Percentiles rank a stretch among this genome's conserved stretches.
phyloP scores from a whole-genome alignment of 805 yeast genomes.

The Yamadazyma kitorensis region DNA sequence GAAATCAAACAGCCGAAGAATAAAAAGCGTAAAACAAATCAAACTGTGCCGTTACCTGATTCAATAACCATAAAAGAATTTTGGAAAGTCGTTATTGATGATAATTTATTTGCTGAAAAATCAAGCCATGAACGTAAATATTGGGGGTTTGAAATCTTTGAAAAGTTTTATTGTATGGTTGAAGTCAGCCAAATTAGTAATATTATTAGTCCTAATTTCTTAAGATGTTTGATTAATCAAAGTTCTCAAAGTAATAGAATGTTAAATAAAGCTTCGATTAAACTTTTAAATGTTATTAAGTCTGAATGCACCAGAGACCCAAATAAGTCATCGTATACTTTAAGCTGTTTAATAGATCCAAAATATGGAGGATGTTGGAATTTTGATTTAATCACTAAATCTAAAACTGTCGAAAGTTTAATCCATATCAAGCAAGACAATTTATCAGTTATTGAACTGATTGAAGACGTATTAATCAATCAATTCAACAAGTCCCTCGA shows the following conservation, averaged over 20 bases:
- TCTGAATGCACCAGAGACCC: conserved; percentile 36
- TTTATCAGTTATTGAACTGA: conserved; percentile 16
- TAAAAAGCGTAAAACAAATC: conserved; percentile 20
- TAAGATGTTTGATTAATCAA: conserved; percentile 76
- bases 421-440: conserved; percentile 23
- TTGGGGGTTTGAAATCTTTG: conserved; percentile 79
- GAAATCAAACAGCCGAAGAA: conserved; percentile 20
- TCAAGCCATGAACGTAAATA: conserved; percentile 84
- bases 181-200: conserved; percentile 16
- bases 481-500: conserved; percentile 25
- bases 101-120: conserved; percentile 68
- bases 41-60: conserved; percentile 15
- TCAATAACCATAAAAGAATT: conserved; percentile 52
- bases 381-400: conserved; percentile 74
- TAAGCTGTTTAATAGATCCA: conserved; percentile 26
- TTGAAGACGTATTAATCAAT: conserved; percentile 21
- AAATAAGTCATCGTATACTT: conserved; percentile 32
- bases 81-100: conserved; percentile 80
- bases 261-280: conserved; percentile 64
- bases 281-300: conserved; percentile 44
- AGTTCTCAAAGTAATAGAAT: conserved; percentile 61
- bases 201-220: conserved; percentile 60
- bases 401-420: conserved; percentile 55
- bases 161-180: conserved; percentile 36
- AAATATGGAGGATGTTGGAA: conserved; percentile 53